A percentile compares a stretch with the other conserved stretches of the same genome.
These are phyloP conservation scores for Colletotrichum godetiae DNA, from an alignment of 2,329 filamentous ascomycete species.

Conservation along the genomic window DNA sequence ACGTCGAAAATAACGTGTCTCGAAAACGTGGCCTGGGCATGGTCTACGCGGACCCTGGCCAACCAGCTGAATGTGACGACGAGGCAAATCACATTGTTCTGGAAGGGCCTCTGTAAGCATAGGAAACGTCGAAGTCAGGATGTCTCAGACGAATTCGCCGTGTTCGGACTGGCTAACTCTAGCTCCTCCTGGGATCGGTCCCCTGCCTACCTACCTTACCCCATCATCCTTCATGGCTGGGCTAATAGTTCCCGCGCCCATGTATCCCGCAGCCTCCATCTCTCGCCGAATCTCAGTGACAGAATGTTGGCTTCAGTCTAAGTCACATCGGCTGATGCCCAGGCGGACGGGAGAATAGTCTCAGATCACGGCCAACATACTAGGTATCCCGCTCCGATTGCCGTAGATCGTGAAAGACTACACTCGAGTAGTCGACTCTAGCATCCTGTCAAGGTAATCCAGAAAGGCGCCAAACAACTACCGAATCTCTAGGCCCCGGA, in stretches of 20 bases:
- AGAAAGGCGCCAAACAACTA: neutral
- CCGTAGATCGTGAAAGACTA: neutral
- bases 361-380: neutral
- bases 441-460: neutral
- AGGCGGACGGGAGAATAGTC: neutral
- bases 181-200: neutral
- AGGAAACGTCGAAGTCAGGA: neutral
- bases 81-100: neutral
- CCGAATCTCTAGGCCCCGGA: neutral
- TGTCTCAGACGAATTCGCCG: slow-evolving; percentile 4
- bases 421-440: neutral
- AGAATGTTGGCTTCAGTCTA: neutral
- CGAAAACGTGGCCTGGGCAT: neutral
- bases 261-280: neutral
- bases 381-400: neutral
- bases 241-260: neutral
- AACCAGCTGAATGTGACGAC: neutral
- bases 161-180: neutral
- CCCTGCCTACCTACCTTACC: neutral
- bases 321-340: neutral
- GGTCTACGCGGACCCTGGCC: neutral
- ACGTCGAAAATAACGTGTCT: neutral
- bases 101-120: neutral
- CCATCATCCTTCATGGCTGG: neutral
- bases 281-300: neutral